Base-by-base conservation (phyloP, 768 basidiomycete genomes). In the Glaciozyma martinii region DNA sequence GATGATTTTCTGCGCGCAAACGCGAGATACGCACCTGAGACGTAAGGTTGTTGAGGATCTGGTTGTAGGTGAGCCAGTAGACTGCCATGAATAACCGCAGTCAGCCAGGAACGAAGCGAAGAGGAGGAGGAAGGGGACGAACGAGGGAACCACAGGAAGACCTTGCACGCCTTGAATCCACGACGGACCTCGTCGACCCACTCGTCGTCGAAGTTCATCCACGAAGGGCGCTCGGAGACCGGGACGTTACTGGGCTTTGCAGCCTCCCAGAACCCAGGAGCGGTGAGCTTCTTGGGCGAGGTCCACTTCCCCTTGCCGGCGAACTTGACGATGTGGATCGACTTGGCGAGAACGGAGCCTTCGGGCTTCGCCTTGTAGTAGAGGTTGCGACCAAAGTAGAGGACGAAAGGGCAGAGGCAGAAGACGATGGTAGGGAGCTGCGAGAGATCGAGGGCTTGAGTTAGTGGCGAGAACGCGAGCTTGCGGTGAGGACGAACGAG, bases 91-190 rank as follows among this genome's bases (percentile, higher is more conserved):
- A 72, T 15, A 68, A 13, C 12, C n/a, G 15, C 15, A 2, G 49
- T n/a, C 49, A 50, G 16, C 25, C 16, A 7, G 46, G 5, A 47
- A 47, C 2, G 19, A 21, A 1, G 19, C 2, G 19, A 21, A 1
- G 19, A 16, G 6, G 6, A 23, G 19, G 21, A 21, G 21, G 21
- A 47, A n/a, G 21, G 21, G 21, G 8, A 19, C 46, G n/a, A 12
- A n/a, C 46, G 21, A 47, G 46, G 46, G 21, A 47, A 21, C 46
- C 21, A n/a, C 6, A 21, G 57, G 66, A 75, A 75, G 52, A 76
- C 75, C 59, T 72, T 62, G 67, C 76, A 76, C n/a, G 76, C 76
- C 66, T 74, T 73, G 70, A 76, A 64, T 18, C 74, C 74, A 59
- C 74, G 66, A 32, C 66, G 62, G 43, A 76, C 73, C 61, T 76